Base-by-base conservation (phyloP, 768 basidiomycete genomes). In the Trametes cubensis region DNA sequence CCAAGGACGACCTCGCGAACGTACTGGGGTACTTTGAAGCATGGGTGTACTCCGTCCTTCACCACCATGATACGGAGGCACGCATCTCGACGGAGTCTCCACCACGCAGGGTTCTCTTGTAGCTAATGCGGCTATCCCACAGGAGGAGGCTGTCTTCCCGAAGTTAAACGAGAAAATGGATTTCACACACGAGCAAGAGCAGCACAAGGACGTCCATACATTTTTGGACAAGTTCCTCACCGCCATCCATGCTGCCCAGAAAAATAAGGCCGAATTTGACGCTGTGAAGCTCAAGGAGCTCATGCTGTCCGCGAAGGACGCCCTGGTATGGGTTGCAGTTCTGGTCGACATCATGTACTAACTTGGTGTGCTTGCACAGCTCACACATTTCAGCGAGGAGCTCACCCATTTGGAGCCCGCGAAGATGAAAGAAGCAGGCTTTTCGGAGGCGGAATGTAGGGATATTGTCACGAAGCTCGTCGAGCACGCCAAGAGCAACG, bases 21-120 rank as follows among this genome's bases (percentile, higher is more conserved):
- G 79, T 79, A 56, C 65, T 80, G 10, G 76, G 77, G 0, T 78
- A 79, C 48, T 75, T 75, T 57, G 69, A 73, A 54, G 75, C 76
- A 2, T 79, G 77, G 77, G 74, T 69, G 2, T 54, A 66, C 30
- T 67, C 72, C 13, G 73, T 80, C 25, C 72, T 70, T n/a, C 66
- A 68, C 5, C 78, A 79, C 60, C 77, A 79, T 58, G 66, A 73
- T 23, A 71, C 69, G 28, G 78, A 60, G 66, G 76, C 41, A n/a
- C n/a, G n/a, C n/a, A n/a, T n/a, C n/a, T n/a, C n/a, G n/a, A n/a
- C n/a, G n/a, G n/a, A n/a, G n/a, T n/a, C n/a, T n/a, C n/a, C n/a
- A n/a, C n/a, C n/a, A n/a, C n/a, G n/a, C n/a, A n/a, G n/a, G n/a
- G n/a, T n/a, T n/a, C n/a, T 30, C 28, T 30, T 30, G 28, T 4